Base-by-base conservation (phyloP, 495 filamentous ascomycete genomes). In the Neurospora terricola region DNA sequence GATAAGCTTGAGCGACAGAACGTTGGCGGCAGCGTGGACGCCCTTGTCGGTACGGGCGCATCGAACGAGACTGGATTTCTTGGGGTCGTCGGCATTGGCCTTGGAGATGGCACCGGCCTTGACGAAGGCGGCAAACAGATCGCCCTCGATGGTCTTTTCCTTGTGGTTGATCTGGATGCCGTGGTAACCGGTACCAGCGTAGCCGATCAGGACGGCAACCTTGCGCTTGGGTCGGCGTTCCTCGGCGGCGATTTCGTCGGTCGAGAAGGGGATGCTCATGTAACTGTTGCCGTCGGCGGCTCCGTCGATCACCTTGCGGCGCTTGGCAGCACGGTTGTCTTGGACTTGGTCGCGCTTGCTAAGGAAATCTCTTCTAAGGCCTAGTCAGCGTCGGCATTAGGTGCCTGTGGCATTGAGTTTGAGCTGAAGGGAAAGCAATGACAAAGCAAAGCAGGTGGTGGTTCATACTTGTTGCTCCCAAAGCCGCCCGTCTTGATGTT, bases 1-100 rank as follows among this genome's bases (percentile, higher is more conserved):
- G 77, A 99, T 98, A 72, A 99, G 85, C 82, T 99, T 99, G 73
- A 99, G 84, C 6, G 94, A 97, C 42, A 99, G 91, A 69, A 98
- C 90, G 80, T 99, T 99, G 11, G 96, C 96, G 3, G 96, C 96
- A 2, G 96, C 96, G 80, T 98, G 96, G 4, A 99, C 96, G 71
- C 96, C 96, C 84, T 98, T 98, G 82, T 99, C 96, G 5, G 96
- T 99, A 43, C 96, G 87, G 12, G 96, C 96, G 80, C 96, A 99
- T 48, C 96, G 91, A 30, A 96, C 92, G 69, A 99, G 88, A 18
- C 93, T 92, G 8, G 95, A 97, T 81, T 99, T 99, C 80, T 95
- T 97, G 1, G 96, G 96, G 78, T 99, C 96, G 71, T 96, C 87
- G 7, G 95, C 95, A 80, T 99, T 99, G 72, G 93, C 94, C 78